phyloP scores from a whole-genome alignment of 2,329 filamentous ascomycete species.

The Hyphodiscus sp. region DNA sequence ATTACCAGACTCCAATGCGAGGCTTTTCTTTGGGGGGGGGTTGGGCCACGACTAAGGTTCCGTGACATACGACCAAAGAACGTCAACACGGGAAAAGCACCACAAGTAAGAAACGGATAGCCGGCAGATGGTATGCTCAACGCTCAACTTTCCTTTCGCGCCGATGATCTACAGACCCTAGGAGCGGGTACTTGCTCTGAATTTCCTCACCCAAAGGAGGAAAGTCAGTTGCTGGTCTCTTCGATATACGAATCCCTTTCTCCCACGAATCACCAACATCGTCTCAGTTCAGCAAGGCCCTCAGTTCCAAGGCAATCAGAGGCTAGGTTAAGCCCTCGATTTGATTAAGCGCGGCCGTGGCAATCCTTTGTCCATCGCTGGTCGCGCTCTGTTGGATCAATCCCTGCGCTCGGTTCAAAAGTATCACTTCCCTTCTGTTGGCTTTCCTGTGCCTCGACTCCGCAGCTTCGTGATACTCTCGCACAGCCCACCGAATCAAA shows the following conservation, averaged over 20 bases:
- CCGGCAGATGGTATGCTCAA: conserved; percentile 13
- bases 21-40: not conserved
- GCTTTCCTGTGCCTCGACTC: conserved; percentile 8
- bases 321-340: not conserved
- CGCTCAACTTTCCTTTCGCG: not conserved
- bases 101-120: conserved; percentile 9
- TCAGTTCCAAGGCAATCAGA: not conserved
- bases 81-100: conserved; percentile 2
- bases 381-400: not conserved
- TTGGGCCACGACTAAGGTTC: not conserved
- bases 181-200: too few relatives aligned
- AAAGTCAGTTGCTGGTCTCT: conserved; percentile 2
- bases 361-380: not conserved
- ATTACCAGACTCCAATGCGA: not conserved
- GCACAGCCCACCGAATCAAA: conserved; percentile 4
- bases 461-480: conserved; percentile 1
- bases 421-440: not conserved
- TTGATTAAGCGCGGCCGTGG: conserved; percentile 14
- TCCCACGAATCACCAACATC: conserved; percentile 2
- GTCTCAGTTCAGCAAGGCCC: not conserved
- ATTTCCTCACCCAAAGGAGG: conserved; percentile 4
- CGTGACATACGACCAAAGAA: not conserved
- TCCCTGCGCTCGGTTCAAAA: not conserved
- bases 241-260: not conserved
- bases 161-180: conserved; percentile 7